These are phyloP conservation scores for Fusarium coicis DNA, from an alignment of 2,329 filamentous ascomycete genomes.

Conservation along the genomic window DNA sequence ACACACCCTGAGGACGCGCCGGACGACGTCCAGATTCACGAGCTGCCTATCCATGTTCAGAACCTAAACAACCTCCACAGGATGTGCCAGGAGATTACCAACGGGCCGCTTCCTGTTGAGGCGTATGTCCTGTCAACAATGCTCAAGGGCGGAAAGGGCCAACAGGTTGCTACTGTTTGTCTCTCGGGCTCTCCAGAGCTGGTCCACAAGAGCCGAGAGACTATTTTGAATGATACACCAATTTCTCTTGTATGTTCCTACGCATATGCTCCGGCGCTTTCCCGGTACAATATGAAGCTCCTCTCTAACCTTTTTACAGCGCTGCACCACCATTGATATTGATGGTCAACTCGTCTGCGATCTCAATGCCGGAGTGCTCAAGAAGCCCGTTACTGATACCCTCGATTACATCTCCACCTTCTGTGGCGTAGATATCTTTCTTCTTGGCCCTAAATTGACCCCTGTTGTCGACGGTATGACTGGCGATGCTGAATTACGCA, in stretches of 20 bases:
- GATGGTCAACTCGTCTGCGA: conserved; percentile 92
- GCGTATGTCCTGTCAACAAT: conserved; percentile 86
- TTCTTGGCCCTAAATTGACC: conserved; percentile 88
- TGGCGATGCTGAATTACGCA: conserved; percentile 82
- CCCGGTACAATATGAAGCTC: not conserved
- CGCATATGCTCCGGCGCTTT: not conserved
- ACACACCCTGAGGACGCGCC: conserved; percentile 89
- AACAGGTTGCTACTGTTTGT: conserved; percentile 86
- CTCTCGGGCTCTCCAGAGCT: conserved; percentile 88
- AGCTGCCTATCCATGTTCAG: conserved; percentile 89
- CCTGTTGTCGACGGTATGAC: conserved; percentile 80
- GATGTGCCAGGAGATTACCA: conserved; percentile 84
- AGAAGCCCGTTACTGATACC: conserved; percentile 81
- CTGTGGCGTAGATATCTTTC: conserved; percentile 95
- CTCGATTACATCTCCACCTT: conserved; percentile 87
- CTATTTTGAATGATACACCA: conserved; percentile 89
- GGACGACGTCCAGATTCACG: conserved; percentile 85
- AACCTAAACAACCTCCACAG: conserved; percentile 84
- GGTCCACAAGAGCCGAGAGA: conserved; percentile 89
- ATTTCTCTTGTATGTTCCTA: conserved; percentile 82
- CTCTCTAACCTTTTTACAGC: conserved; percentile 61
- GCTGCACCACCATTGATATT: conserved; percentile 92
- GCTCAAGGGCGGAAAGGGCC: conserved; percentile 75
- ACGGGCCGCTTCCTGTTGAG: conserved; percentile 76
- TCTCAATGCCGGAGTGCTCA: conserved; percentile 71